Evolutionary conservation across 306 rosid species (phyloP).

Genomic region (Nissolia schottii): DNA sequence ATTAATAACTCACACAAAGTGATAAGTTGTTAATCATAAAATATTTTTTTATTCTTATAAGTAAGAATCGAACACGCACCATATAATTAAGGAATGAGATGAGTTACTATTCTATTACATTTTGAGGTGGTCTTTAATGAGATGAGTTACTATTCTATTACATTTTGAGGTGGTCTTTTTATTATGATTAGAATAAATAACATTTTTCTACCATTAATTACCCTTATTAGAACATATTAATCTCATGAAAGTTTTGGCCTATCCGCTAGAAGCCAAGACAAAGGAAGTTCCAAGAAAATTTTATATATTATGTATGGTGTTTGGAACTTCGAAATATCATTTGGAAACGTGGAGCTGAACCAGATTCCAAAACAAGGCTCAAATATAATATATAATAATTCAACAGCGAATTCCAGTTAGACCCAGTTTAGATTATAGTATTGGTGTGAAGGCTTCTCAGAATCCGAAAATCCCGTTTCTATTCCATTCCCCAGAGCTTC

Average conservation of each 20-base stretch:
- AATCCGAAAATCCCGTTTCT: slow-evolving; percentile 94
- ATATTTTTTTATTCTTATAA: too few relatives aligned
- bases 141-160: too few relatives aligned
- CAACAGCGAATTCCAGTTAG: slow-evolving; percentile 34
- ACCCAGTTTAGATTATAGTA: slow-evolving; percentile 35
- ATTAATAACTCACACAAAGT: too few relatives aligned
- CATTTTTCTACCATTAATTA: too few relatives aligned
- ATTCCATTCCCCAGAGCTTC: slow-evolving; percentile 99
- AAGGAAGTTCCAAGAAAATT: slow-evolving; percentile 41
- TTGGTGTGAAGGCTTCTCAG: slow-evolving; percentile 44
- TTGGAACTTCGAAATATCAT: slow-evolving; percentile 49
- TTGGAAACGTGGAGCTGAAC: slow-evolving; percentile 66
- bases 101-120: too few relatives aligned
- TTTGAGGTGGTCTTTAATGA: too few relatives aligned
- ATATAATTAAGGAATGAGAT: too few relatives aligned
- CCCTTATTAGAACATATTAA: slow-evolving; percentile 31
- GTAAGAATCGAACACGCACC: too few relatives aligned
- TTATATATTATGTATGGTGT: neutral
- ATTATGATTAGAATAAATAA: too few relatives aligned
- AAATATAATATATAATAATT: slow-evolving; percentile 20
- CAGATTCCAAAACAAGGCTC: slow-evolving; percentile 58
- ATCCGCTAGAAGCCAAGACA: slow-evolving; percentile 40
- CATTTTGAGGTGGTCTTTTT: too few relatives aligned
- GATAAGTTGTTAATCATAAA: slow-evolving; percentile 12
- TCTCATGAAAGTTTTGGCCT: slow-evolving; percentile 40